These are phyloP conservation scores for Phellopilus nigrolimitatus DNA, from an alignment of 1,284 basidiomycete species.

Conservation along the genomic window DNA sequence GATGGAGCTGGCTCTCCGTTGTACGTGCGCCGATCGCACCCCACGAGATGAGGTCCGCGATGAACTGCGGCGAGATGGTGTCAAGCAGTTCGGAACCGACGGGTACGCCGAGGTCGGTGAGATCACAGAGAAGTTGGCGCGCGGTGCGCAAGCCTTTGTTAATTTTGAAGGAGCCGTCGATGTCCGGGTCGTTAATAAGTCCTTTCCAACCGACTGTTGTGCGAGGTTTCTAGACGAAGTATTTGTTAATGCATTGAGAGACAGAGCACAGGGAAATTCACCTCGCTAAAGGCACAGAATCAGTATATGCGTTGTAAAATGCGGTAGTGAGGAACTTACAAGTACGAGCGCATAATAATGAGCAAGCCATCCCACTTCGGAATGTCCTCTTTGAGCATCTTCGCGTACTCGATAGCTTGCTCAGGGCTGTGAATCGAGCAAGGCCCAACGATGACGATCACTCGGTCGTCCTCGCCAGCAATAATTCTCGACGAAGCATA, in stretches of 20 bases:
- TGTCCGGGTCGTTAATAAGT: slow-evolving; percentile 85
- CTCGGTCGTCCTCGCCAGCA: slow-evolving; percentile 77
- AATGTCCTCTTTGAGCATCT: slow-evolving; percentile 66
- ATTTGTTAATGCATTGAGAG: slow-evolving; percentile 2
- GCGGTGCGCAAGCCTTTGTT: slow-evolving; percentile 92
- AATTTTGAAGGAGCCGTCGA: slow-evolving; percentile 93
- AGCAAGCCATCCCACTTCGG: slow-evolving; percentile 73
- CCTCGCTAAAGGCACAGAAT: slow-evolving; percentile 14
- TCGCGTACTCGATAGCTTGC: slow-evolving; percentile 89
- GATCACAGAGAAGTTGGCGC: slow-evolving; percentile 83
- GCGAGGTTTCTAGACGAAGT: slow-evolving; percentile 62
- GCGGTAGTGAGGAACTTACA: slow-evolving; percentile 46
- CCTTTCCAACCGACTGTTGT: slow-evolving; percentile 91
- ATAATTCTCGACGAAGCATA: slow-evolving; percentile 74
- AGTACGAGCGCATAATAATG: slow-evolving; percentile 96
- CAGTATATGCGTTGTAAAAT: neutral
- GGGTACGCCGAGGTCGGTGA: slow-evolving; percentile 86
- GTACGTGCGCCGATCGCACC: slow-evolving; percentile 97
- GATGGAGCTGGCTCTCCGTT: slow-evolving; percentile 90
- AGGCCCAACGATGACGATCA: slow-evolving; percentile 91
- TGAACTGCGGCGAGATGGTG: slow-evolving; percentile 86
- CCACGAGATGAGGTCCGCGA: slow-evolving; percentile 86
- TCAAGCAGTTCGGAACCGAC: slow-evolving; percentile 95
- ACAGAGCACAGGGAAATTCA: slow-evolving; percentile 24
- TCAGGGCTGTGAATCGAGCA: slow-evolving; percentile 93